Percentiles rank a stretch among this genome's conserved stretches.
Evolutionary conservation across 192 early-diverging fungal species (phyloP).

Genomic region (Coemansia brasiliensis): DNA sequence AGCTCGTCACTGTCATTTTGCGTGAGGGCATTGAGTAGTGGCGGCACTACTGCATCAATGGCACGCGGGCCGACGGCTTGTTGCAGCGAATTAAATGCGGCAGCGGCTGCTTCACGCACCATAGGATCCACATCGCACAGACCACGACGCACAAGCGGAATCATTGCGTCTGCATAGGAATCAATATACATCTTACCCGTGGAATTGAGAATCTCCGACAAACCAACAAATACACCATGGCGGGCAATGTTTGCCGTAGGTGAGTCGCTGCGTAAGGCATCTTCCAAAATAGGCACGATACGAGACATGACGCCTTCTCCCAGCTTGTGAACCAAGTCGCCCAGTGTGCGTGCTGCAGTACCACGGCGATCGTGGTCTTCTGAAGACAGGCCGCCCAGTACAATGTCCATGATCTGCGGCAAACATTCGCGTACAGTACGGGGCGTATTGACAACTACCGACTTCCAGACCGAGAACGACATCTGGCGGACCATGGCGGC

Average conservation of each 20-base stretch:
- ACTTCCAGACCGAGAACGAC: conserved; percentile 92
- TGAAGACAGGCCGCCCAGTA: conserved; percentile 78
- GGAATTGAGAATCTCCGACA: conserved; percentile 87
- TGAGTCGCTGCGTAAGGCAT: conserved; percentile 59
- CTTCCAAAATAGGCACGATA: conserved; percentile 89
- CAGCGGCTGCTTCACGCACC: conserved; percentile 91
- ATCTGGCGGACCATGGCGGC: conserved; percentile 83
- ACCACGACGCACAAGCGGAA: conserved; percentile 78
- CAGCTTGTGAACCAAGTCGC: conserved; percentile 91
- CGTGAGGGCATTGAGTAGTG: conserved; percentile 74
- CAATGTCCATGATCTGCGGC: conserved; percentile 85
- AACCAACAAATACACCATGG: conserved; percentile 90
- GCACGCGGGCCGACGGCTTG: conserved; percentile 87
- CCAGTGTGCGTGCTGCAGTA: conserved; percentile 87
- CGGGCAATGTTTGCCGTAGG: conserved; percentile 59
- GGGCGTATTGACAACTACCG: conserved; percentile 93
- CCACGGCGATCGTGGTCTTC: conserved; percentile 76
- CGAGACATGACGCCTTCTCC: conserved; percentile 86
- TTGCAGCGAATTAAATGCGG: conserved; percentile 91
- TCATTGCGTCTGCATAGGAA: conserved; percentile 84
- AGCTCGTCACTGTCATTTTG: conserved; percentile 28
- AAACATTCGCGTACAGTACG: conserved; percentile 95
- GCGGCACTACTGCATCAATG: conserved; percentile 92
- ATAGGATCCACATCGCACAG: conserved; percentile 81
- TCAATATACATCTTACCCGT: conserved; percentile 78